Evolutionary conservation across 1,139 yeast species (phyloP), one percentile per base, ranked within the genome.

Genomic region (Taiozyma sp.): DNA sequence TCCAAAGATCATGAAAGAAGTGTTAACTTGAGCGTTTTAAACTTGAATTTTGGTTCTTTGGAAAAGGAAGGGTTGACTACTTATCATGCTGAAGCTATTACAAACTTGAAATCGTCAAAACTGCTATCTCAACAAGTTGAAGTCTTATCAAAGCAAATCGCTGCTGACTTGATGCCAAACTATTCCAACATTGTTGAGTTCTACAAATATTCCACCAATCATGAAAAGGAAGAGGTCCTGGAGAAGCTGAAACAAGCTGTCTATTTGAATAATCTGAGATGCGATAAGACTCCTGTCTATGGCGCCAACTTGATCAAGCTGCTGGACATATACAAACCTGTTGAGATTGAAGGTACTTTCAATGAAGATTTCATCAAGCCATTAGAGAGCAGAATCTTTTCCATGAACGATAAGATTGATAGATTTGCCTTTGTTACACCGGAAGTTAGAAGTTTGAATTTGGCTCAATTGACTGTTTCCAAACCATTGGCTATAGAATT

Each of bases 341-440:
- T 58, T 9, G 45, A 49, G 2, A 35, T 52, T 10, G 52, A 56
- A 16, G 49, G 46, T 13, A 50, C 52, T 3, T 51, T 52, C 14
- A 45, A 48, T 3, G 59, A 62, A 22, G 68, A 69, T 1, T 49
- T 65, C 16, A 63, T 67, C 24, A 63, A 60, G 50, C 74, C 73
- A 14, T 51, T 70, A 49, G 62, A 62, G 45, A 63, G 65, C 28
- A 68, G 70, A 54, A 55, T 57, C 16, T 44, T 60, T 34, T 45
- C 68, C 1, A 69, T 79, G 79, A 57, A 55, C 47, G 83, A 80
- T 34, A 68, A 74, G 0, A 76, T 93, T 53, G 90, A 88, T 43
- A 81, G 85, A 56, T 95, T 76, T 66, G 88, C 96, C 0, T 95
- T 89, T 56, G 78, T 93, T 4, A 93, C 99, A 0, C 99, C 99